A percentile compares a stretch with the other conserved stretches of the same genome.
Evolutionary conservation across 495 filamentous ascomycete genomes (phyloP).

Genomic region (Lophium mytilinum): DNA sequence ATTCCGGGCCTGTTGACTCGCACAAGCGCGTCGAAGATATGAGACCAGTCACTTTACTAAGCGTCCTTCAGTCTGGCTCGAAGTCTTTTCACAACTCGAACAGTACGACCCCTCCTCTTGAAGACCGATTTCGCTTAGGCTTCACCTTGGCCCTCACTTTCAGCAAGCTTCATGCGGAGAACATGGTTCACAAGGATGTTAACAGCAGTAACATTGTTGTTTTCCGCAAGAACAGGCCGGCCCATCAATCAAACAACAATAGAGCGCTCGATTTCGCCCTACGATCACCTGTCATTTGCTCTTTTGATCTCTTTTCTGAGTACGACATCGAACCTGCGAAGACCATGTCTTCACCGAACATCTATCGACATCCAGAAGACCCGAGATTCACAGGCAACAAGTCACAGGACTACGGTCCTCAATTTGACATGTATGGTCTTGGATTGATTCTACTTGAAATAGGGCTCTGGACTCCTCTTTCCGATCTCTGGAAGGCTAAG

Average conservation of each 20-base stretch:
- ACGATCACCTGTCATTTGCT: slow-evolving; percentile 66
- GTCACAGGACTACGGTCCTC: slow-evolving; percentile 29
- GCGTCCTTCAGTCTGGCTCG: slow-evolving; percentile 47
- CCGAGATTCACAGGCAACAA: slow-evolving; percentile 20
- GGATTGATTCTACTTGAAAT: slow-evolving; percentile 79
- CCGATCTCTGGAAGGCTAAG: slow-evolving; percentile 57
- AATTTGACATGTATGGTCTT: slow-evolving; percentile 77
- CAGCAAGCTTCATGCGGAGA: slow-evolving; percentile 66
- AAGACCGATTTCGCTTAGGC: slow-evolving; percentile 78
- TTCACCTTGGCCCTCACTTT: slow-evolving; percentile 70
- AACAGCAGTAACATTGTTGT: slow-evolving; percentile 75
- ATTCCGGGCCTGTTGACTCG: slow-evolving; percentile 44
- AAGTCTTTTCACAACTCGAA: slow-evolving; percentile 40
- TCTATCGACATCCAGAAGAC: slow-evolving; percentile 67
- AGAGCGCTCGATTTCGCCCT: slow-evolving; percentile 35
- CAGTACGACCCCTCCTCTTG: slow-evolving; percentile 45
- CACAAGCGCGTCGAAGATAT: slow-evolving; percentile 38
- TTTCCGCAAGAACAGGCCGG: slow-evolving; percentile 46
- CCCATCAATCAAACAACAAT: slow-evolving; percentile 18
- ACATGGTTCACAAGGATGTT: slow-evolving; percentile 72
- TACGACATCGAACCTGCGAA: slow-evolving; percentile 45
- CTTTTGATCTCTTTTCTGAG: slow-evolving; percentile 71
- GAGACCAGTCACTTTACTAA: slow-evolving; percentile 45
- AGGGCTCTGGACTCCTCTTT: slow-evolving; percentile 77
- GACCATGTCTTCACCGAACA: slow-evolving; percentile 43